A percentile compares a stretch with the other conserved stretches of the same genome.
Evolutionary conservation across 2,329 filamentous ascomycete genomes (phyloP).

Genomic region (Lecanosticta acicola): DNA sequence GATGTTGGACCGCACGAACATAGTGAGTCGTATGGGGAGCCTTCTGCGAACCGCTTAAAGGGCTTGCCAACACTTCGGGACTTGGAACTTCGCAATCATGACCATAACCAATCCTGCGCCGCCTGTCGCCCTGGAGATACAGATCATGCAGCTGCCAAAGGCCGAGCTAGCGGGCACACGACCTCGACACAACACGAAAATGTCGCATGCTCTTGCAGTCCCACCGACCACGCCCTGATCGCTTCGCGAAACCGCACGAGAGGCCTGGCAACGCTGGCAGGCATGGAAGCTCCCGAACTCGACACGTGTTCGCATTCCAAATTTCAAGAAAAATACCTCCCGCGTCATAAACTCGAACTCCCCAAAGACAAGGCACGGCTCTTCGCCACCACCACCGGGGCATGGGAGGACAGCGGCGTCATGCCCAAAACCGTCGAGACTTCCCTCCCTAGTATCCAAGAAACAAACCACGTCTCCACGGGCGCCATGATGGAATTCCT

Average conservation of each 20-base stretch:
- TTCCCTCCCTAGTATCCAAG: conserved; percentile 13
- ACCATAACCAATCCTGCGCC: conserved; percentile 1
- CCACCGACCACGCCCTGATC: neutral
- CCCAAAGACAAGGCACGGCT: conserved; percentile 23
- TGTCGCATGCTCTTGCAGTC: conserved; percentile 3
- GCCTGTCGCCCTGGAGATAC: neutral
- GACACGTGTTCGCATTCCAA: conserved; percentile 2
- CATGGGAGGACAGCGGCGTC: conserved; percentile 28
- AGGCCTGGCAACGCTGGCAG: conserved; percentile 8
- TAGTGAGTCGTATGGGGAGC: neutral
- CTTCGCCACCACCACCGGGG: conserved; percentile 27
- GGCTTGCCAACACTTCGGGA: conserved; percentile 1
- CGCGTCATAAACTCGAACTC: conserved; percentile 25
- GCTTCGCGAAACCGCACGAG: conserved; percentile 8
- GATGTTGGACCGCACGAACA: conserved; percentile 1
- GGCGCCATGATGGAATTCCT: conserved; percentile 31
- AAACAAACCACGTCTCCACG: conserved; percentile 19
- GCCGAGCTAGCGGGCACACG: conserved; percentile 6
- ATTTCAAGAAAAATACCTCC: conserved; percentile 14
- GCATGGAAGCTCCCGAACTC: conserved; percentile 10
- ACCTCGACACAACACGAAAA: conserved; percentile 8
- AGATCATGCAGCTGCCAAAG: conserved; percentile 6
- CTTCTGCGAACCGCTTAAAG: conserved; percentile 2
- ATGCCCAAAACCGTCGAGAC: conserved; percentile 25
- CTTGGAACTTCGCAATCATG: conserved; percentile 2